phyloP scores from a whole-genome alignment of 2,329 filamentous ascomycete species.

The Dactylellina drechsleri region DNA sequence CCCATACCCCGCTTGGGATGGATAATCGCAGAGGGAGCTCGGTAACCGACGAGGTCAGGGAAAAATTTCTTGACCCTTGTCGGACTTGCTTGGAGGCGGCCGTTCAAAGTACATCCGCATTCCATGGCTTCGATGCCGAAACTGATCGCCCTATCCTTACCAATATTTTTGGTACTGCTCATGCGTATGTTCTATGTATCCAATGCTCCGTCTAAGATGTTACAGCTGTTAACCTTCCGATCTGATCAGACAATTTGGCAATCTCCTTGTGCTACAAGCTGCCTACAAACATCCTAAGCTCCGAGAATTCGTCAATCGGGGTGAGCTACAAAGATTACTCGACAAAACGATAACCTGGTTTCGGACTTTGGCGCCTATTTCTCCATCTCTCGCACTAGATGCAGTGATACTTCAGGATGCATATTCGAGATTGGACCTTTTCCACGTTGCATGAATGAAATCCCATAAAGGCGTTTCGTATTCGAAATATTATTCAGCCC shows the following conservation, averaged over 20 bases:
- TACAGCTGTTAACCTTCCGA: slow-evolving; percentile 56
- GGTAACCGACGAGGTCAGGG: slow-evolving; percentile 44
- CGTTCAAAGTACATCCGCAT: slow-evolving; percentile 84
- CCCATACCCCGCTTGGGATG: slow-evolving; percentile 54
- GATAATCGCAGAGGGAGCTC: slow-evolving; percentile 34
- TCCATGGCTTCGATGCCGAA: slow-evolving; percentile 73
- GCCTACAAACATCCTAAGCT: slow-evolving; percentile 76
- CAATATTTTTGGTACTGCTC: slow-evolving; percentile 94
- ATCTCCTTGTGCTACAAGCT: slow-evolving; percentile 88
- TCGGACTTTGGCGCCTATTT: slow-evolving; percentile 73
- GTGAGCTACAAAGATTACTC: slow-evolving; percentile 71
- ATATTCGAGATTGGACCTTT: slow-evolving; percentile 47
- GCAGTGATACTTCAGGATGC: slow-evolving; percentile 74
- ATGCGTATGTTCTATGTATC: slow-evolving; percentile 72
- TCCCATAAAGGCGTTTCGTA: not conserved
- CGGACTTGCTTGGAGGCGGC: slow-evolving; percentile 75
- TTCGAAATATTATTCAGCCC: not conserved
- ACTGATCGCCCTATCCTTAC: slow-evolving; percentile 80
- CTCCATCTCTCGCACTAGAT: slow-evolving; percentile 78
- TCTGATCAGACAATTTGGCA: slow-evolving; percentile 85
- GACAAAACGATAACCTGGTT: slow-evolving; percentile 81
- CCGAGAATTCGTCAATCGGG: slow-evolving; percentile 68
- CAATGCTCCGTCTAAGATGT: not conserved
- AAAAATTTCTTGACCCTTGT: slow-evolving; percentile 56
- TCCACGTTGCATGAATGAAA: not conserved